Percentiles rank a stretch among this genome's conserved stretches.
Conservation (phyloP, 257 asterid genomes). For the Apocynum venetum region DNA sequence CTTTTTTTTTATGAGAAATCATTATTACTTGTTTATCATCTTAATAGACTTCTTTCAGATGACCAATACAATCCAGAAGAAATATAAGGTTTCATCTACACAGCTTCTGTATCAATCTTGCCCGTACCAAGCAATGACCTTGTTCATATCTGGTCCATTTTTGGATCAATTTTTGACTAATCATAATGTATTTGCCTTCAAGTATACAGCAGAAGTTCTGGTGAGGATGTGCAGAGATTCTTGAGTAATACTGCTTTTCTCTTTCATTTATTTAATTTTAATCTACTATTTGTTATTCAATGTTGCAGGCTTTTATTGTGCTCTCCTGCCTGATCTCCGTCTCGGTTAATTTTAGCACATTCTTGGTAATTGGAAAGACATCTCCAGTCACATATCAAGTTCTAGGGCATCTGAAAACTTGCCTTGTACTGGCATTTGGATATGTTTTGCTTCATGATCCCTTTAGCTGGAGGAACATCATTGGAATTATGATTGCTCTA, state of each 20-base stretch:
- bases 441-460: constrained; percentile 54
- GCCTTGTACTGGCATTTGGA: constrained; percentile 63
- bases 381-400: constrained; percentile 82
- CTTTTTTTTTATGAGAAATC: constrained; percentile 4
- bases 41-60: constrained; percentile 62
- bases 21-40: constrained; percentile 32
- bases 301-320: constrained; percentile 57
- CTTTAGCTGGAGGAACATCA: constrained; percentile 66
- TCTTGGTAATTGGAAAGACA: constrained; percentile 72
- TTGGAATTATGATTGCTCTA: constrained; percentile 56
- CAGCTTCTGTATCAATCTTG: constrained; percentile 85
- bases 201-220: constrained; percentile 66
- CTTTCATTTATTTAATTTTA: constrained; percentile 12
- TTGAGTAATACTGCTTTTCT: constrained; percentile 8
- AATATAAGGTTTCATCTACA: constrained; percentile 76
- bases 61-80: constrained; percentile 95
- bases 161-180: constrained; percentile 70
- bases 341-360: constrained; percentile 78
- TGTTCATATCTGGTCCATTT: constrained; percentile 81
- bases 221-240: constrained; percentile 37
- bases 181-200: constrained; percentile 67
- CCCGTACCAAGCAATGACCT: constrained; percentile 69
- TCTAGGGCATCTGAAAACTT: constrained; percentile 76
- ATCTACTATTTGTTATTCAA: constrained; percentile 24
- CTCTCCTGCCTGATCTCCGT: constrained; percentile 67